Conservation (phyloP, 2,329 filamentous ascomycete genomes). For the Apiospora pterosperma region DNA sequence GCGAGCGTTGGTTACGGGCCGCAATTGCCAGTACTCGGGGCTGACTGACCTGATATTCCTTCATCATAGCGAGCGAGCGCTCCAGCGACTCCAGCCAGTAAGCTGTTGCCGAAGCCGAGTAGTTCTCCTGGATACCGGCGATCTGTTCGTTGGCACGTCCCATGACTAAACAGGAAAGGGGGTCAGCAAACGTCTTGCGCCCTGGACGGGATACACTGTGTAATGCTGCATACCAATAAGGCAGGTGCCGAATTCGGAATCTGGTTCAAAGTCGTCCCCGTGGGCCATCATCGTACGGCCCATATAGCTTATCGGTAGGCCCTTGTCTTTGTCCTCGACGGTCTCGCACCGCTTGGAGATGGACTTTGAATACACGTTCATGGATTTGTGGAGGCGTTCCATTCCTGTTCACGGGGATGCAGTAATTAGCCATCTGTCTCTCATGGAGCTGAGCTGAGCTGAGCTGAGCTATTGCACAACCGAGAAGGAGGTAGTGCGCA, state of each 20-base stretch:
- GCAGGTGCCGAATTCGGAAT: conserved; percentile 89
- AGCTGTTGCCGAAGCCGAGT: conserved; percentile 71
- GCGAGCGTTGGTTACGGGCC: not conserved
- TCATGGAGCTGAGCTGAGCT: no score
- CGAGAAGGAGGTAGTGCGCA: conserved; percentile 38
- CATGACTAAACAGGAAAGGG: conserved; percentile 47
- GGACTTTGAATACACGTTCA: conserved; percentile 83
- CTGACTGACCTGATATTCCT: conserved; percentile 81
- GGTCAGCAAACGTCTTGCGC: not conserved
- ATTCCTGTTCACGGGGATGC: conserved; percentile 59
- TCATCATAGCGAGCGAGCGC: conserved; percentile 88
- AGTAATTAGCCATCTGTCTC: not conserved
- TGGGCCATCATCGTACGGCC: conserved; percentile 84
- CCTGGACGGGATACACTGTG: no score
- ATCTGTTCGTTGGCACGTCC: conserved; percentile 87
- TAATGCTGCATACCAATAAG: conserved; percentile 56
- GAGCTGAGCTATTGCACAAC: not conserved
- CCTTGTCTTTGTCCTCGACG: conserved; percentile 81
- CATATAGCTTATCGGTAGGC: conserved; percentile 72
- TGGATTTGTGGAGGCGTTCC: conserved; percentile 83
- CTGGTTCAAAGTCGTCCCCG: conserved; percentile 86
- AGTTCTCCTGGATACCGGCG: conserved; percentile 80
- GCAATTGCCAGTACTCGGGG: not conserved
- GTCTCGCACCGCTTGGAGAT: conserved; percentile 79
- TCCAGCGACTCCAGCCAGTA: conserved; percentile 93